phyloP scores from a whole-genome alignment of 2,329 filamentous ascomycete species.

The Sphaerulina vaccinii region DNA sequence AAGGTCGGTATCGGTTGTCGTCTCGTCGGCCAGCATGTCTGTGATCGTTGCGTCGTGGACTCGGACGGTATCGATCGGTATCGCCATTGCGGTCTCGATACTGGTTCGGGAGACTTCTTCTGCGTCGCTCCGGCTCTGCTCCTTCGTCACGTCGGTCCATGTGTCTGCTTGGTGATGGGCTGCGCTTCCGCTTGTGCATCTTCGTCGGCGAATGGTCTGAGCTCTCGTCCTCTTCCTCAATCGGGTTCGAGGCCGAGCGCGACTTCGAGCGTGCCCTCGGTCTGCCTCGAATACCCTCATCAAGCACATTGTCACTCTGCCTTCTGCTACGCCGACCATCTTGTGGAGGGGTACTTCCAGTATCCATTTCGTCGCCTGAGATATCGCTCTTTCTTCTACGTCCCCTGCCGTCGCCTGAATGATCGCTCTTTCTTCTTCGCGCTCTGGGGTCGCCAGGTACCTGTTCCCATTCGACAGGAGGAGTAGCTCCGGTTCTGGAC shows the following conservation, averaged over 20 bases:
- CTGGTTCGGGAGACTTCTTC: constrained; percentile 42
- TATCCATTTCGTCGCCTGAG: constrained; percentile 33
- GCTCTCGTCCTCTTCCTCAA: constrained; percentile 29
- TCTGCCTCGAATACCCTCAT: constrained; percentile 39
- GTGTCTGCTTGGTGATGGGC: constrained; percentile 35
- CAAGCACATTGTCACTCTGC: constrained; percentile 38
- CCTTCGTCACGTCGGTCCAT: constrained; percentile 25
- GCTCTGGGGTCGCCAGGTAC: no score
- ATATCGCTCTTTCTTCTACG: constrained; percentile 32
- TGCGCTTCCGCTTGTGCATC: constrained; percentile 39
- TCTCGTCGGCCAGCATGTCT: constrained; percentile 21
- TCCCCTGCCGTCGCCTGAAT: constrained; percentile 25
- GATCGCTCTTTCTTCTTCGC: no score
- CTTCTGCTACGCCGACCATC: constrained; percentile 30
- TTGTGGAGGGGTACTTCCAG: constrained; percentile 26
- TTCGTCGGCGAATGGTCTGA: constrained; percentile 27
- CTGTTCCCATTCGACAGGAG: no score
- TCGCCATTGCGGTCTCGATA: constrained; percentile 31
- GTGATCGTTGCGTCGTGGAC: constrained; percentile 30
- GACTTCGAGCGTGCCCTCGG: constrained; percentile 36
- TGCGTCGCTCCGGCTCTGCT: constrained; percentile 27
- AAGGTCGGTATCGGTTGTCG: constrained; percentile 31
- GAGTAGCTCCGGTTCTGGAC: no score
- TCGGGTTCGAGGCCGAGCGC: constrained; percentile 32
- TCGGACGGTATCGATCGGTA: constrained; percentile 33